phyloP scores from a whole-genome alignment of 169 alveolate species.

The Theileria annulata region DNA sequence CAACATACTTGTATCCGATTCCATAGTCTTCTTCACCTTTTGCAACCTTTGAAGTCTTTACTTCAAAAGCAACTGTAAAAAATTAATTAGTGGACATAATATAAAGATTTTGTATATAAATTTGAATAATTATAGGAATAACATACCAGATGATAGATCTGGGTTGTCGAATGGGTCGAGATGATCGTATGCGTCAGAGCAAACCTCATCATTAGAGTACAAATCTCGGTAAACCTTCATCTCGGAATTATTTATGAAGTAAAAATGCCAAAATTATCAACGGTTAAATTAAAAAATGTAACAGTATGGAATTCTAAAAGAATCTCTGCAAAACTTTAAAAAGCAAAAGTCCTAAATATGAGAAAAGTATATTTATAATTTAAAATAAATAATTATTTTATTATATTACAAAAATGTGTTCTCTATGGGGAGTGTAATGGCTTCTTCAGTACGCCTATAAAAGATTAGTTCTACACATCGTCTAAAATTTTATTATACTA shows the following conservation, averaged over 20 bases:
- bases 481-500: background rate
- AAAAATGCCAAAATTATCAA: background rate
- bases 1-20: constrained; percentile 81
- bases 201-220: constrained; percentile 88
- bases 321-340: background rate
- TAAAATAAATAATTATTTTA: background rate
- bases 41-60: constrained; percentile 81
- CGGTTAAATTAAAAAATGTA: background rate
- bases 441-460: background rate
- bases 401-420: background rate
- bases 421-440: background rate
- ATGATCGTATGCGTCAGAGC: constrained; percentile 88
- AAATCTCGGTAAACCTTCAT: constrained; percentile 86
- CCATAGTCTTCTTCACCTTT: constrained; percentile 90
- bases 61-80: constrained; percentile 85
- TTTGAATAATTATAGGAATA: background rate
- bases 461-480: background rate
- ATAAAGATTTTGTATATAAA: background rate
- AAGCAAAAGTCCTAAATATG: background rate
- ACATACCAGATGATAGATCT: constrained; percentile 76
- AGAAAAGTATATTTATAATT: background rate
- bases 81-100: background rate
- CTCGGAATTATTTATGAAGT: constrained; percentile 11
- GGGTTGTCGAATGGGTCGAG: constrained; percentile 83
- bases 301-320: background rate